phyloP scores from a whole-genome alignment of 2,329 filamentous ascomycete genomes.

The Monosporascus sp. region DNA sequence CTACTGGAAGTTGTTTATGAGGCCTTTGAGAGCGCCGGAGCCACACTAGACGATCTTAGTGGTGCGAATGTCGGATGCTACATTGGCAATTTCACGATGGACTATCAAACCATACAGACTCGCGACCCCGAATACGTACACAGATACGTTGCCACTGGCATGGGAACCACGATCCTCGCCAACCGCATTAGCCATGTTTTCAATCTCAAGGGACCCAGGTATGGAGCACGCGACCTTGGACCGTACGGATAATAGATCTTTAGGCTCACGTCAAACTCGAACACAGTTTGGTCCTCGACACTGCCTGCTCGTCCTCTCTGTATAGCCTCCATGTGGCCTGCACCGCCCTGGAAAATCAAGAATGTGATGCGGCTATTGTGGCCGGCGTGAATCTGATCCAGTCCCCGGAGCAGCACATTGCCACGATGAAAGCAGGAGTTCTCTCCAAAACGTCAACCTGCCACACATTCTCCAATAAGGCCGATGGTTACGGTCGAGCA shows the following conservation, averaged over 20 bases:
- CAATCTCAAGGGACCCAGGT: constrained; percentile 25
- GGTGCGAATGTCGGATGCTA: constrained; percentile 15
- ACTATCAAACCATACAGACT: constrained; percentile 11
- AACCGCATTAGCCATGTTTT: constrained; percentile 30
- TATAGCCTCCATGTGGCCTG: constrained; percentile 17
- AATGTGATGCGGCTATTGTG: constrained; percentile 21
- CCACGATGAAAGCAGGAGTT: constrained; percentile 19
- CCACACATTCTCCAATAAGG: constrained; percentile 36
- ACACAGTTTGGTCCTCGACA: constrained; percentile 21
- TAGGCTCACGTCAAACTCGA: neutral
- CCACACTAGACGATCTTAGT: constrained; percentile 4
- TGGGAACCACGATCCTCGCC: constrained; percentile 18
- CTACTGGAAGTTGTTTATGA: constrained; percentile 33
- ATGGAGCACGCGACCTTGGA: neutral
- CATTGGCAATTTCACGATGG: constrained; percentile 21
- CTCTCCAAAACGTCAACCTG: constrained; percentile 32
- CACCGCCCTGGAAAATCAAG: constrained; percentile 6
- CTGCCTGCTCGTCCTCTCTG: constrained; percentile 28
- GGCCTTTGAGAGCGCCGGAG: constrained; percentile 14
- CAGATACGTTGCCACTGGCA: constrained; percentile 23
- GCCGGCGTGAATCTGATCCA: constrained; percentile 19
- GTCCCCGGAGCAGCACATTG: constrained; percentile 15
- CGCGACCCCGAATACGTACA: constrained; percentile 18
- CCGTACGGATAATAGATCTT: neutral
- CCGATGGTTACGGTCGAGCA: constrained; percentile 47